Evolutionary conservation across 1,284 basidiomycete species (phyloP).

Genomic region (Termitomyces sp.): DNA sequence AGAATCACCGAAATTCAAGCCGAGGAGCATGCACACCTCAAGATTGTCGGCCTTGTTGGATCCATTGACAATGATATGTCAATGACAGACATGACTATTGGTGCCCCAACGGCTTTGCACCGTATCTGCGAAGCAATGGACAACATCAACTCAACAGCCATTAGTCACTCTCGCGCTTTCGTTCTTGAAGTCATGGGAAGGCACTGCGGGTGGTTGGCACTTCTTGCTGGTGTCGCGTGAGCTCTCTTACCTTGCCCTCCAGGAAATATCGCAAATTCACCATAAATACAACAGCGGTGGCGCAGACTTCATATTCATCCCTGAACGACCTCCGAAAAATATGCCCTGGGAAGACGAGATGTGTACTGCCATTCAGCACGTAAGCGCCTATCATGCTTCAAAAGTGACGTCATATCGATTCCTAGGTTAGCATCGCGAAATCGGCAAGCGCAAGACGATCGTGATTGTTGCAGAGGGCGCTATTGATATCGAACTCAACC

Average conservation of each 20-base stretch:
- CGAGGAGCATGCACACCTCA: conserved; percentile 73
- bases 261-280: conserved; percentile 11
- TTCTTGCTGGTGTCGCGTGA: conserved; percentile 87
- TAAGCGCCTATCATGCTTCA: conserved; percentile 29
- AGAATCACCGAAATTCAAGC: conserved; percentile 77
- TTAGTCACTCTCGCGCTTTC: conserved; percentile 95
- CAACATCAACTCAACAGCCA: conserved; percentile 95
- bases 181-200: conserved; percentile 99
- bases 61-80: conserved; percentile 99
- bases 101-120: conserved; percentile 91
- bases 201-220: conserved; percentile 96
- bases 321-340: conserved; percentile 79
- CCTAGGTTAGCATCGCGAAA: conserved; percentile 68
- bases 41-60: conserved; percentile 95
- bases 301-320: conserved; percentile 97
- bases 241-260: conserved; percentile 16
- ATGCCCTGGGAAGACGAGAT: conserved; percentile 90
- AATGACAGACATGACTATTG: conserved; percentile 96
- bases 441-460: conserved; percentile 97
- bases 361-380: conserved; percentile 79
- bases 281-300: conserved; percentile 57
- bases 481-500: conserved; percentile 81
- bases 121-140: conserved; percentile 98
- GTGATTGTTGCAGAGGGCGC: conserved; percentile 98
- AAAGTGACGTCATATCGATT: neutral